phyloP scores from a whole-genome alignment of 179 eudicot species.

The Silene coronaria region DNA sequence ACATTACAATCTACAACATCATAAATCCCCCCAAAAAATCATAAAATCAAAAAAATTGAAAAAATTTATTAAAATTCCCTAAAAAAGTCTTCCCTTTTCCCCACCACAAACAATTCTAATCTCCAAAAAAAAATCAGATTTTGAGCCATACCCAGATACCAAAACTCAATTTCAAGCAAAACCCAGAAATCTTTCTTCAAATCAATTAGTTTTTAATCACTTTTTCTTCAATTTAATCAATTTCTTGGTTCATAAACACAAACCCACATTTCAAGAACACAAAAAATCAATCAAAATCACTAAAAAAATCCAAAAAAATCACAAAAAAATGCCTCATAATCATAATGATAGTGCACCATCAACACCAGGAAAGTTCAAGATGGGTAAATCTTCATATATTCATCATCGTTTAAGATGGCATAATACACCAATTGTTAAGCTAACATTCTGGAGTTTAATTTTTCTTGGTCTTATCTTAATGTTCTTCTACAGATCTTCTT shows the following conservation, averaged over 20 bases:
- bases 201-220: not conserved
- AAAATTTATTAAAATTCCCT: not conserved
- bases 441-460: slow-evolving; percentile 56
- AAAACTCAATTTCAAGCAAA: slow-evolving; percentile 24
- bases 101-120: slow-evolving; percentile 12
- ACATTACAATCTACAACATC: not conserved
- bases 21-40: not conserved
- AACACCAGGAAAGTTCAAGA: slow-evolving; percentile 75
- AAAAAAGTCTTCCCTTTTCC: slow-evolving; percentile 2
- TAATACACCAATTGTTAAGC: slow-evolving; percentile 45
- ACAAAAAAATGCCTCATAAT: slow-evolving; percentile 35
- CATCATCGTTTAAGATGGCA: slow-evolving; percentile 47
- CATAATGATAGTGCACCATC: slow-evolving; percentile 61
- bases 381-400: slow-evolving; percentile 58
- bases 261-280: not conserved
- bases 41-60: not conserved
- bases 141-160: slow-evolving; percentile 32
- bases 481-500: slow-evolving; percentile 52
- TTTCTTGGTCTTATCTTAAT: slow-evolving; percentile 49
- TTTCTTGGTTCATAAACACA: not conserved
- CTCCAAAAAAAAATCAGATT: slow-evolving; percentile 24
- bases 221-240: not conserved
- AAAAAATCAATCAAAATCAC: not conserved
- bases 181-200: slow-evolving; percentile 19
- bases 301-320: slow-evolving; percentile 1